Base-by-base conservation (phyloP, 352 stramenopile genomes). In the Phytophthora fragariae region DNA sequence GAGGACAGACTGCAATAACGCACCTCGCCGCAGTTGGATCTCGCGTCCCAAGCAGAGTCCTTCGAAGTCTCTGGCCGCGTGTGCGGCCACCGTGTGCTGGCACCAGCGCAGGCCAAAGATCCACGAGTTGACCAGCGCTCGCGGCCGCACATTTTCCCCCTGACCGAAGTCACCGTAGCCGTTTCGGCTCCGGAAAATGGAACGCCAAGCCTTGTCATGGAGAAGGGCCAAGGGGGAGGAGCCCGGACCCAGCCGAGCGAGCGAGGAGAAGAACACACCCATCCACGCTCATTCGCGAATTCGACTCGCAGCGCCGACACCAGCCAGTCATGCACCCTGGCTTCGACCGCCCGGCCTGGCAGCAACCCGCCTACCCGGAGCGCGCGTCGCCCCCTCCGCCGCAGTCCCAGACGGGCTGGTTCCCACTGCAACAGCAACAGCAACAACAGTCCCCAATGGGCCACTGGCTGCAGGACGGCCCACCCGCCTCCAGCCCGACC, bases 401-500 rank as follows among this genome's bases (percentile, higher is more conserved):
- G 0, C 76, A 81, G 39, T 80, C 70, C 9, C 81, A 91, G 62
- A 62, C 83, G 27, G 84, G 80, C 4, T 91, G 84, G 84, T 91
- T 88, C 60, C 80, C 80, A 9, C 70, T 91, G 15, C 37, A 44
- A 12, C 73, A 89, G 44, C 65, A 67, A 1, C 56, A 60, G 14
- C 44, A 37, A 44, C 37, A 44, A 6, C 37, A 44, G 11, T 44
- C 37, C 11, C 33, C 64, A 2, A 24, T 53, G 24, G 47, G 55
- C 37, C 52, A 24, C 5, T 77, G 63, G 65, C 54, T 53, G 31
- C 57, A 73, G 14, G 68, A 73, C 35, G 19, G n/a, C 47, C 52
- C 41, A 14, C 37, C 41, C 52, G 31, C 37, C n/a, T 54, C 15
- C n/a, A 60, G 41, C 8, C 24, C 44, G 6, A 62, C 53, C 15